Percentiles rank a stretch among this genome's conserved stretches.
Conservation (phyloP, 2,329 filamentous ascomycete species). For the Phoma sp. region DNA sequence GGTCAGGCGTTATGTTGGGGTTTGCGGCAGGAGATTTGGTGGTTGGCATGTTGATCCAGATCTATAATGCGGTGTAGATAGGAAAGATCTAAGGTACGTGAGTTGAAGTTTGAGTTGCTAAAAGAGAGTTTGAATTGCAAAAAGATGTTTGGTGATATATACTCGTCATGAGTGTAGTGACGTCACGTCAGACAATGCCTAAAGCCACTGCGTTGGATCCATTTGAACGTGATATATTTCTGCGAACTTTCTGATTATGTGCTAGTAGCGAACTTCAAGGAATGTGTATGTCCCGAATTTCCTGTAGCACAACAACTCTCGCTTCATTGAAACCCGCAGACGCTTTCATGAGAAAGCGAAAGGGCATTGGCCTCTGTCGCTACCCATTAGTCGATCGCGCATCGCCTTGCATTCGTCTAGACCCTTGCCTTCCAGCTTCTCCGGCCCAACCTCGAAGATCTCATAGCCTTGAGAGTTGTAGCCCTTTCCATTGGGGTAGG, state of each 20-base stretch:
- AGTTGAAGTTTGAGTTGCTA: neutral
- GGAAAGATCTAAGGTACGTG: neutral
- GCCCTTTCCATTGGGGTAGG: conserved; percentile 67
- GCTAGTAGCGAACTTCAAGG: too few relatives aligned
- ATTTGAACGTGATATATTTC: neutral
- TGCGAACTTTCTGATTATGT: neutral
- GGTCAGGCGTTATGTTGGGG: conserved; percentile 23
- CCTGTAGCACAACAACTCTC: too few relatives aligned
- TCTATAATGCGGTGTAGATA: neutral
- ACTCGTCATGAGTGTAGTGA: conserved; percentile 17
- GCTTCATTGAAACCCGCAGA: too few relatives aligned
- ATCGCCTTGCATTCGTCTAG: conserved; percentile 33
- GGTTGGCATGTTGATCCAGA: neutral
- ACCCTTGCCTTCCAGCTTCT: conserved; percentile 58
- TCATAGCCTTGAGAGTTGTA: conserved; percentile 61
- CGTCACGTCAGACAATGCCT: neutral
- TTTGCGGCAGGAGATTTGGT: conserved; percentile 32
- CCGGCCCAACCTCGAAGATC: conserved; percentile 68
- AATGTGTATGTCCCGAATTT: too few relatives aligned
- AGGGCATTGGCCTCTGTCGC: conserved; percentile 38
- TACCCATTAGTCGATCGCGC: conserved; percentile 32
- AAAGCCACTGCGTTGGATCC: neutral
- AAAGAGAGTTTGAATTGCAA: too few relatives aligned
- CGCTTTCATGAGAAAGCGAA: conserved; percentile 27
- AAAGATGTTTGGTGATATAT: neutral